These are phyloP conservation scores for Penicillium polonicum DNA, from an alignment of 2,329 filamentous ascomycete species.

Conservation along the genomic window DNA sequence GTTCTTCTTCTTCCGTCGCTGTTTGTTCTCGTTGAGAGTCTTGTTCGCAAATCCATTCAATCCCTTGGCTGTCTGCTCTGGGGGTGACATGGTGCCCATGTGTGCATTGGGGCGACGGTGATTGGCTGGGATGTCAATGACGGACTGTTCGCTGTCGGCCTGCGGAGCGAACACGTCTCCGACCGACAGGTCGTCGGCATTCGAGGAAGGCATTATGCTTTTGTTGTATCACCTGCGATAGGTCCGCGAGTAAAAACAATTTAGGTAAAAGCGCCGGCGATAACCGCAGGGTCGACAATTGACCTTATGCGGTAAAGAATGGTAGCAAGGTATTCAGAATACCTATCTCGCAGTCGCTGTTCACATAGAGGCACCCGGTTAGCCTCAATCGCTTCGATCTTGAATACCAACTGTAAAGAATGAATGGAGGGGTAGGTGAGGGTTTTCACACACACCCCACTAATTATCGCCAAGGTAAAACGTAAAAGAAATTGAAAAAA, in stretches of 20 bases:
- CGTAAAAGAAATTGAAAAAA: not conserved
- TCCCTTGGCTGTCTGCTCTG: slow-evolving; percentile 15
- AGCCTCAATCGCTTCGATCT: slow-evolving; percentile 12
- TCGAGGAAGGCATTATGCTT: slow-evolving; percentile 24
- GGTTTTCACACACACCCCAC: slow-evolving; percentile 19
- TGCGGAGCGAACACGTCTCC: slow-evolving; percentile 43
- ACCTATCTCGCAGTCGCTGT: slow-evolving; percentile 14
- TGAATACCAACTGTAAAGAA: not conserved
- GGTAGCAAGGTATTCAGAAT: slow-evolving; percentile 18
- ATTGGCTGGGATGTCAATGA: slow-evolving; percentile 25
- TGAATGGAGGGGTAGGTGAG: slow-evolving; percentile 22
- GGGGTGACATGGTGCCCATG: slow-evolving; percentile 28
- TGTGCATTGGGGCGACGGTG: slow-evolving; percentile 27
- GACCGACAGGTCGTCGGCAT: slow-evolving; percentile 38
- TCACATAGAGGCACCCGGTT: slow-evolving; percentile 4
- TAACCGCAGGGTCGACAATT: slow-evolving; percentile 12
- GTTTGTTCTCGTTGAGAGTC: slow-evolving; percentile 29
- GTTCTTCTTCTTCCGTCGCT: slow-evolving; percentile 44
- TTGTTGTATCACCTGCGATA: not conserved
- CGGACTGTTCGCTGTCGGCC: slow-evolving; percentile 32
- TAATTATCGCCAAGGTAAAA: slow-evolving; percentile 12
- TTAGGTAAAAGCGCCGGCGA: slow-evolving; percentile 3
- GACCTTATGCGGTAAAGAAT: slow-evolving; percentile 7
- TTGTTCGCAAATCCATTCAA: slow-evolving; percentile 32
- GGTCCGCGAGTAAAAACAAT: not conserved